These are phyloP conservation scores for Psilocybe cyanescens DNA, from an alignment of 768 basidiomycete species.

Conservation along the genomic window DNA sequence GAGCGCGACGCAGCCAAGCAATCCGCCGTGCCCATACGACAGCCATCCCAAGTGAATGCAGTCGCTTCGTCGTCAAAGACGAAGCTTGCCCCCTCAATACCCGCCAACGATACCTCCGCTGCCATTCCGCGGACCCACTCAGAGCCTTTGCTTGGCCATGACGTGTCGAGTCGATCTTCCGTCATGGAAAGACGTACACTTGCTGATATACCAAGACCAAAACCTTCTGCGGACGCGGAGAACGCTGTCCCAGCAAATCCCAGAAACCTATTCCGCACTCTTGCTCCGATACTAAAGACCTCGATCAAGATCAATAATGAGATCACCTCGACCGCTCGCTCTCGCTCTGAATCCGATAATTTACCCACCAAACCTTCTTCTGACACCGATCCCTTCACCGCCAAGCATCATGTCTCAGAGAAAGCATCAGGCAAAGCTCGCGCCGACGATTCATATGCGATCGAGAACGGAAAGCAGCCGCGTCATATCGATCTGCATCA, in stretches of 20 bases:
- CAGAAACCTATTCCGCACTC: not conserved
- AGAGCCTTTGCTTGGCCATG: not conserved
- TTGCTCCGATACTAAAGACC: not conserved
- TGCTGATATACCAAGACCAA: not conserved
- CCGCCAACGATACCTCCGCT: not conserved
- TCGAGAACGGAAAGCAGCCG: conserved; percentile 5
- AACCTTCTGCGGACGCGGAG: not conserved
- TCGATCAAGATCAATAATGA: not conserved
- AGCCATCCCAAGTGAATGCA: conserved; percentile 27
- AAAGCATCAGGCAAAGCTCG: conserved; percentile 14
- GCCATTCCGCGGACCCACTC: not conserved
- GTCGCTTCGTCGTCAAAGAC: conserved; percentile 33
- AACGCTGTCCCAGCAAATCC: not conserved
- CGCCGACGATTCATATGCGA: not conserved
- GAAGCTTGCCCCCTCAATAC: conserved; percentile 7
- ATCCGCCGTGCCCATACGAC: not conserved
- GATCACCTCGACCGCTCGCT: not conserved
- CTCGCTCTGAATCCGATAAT: not conserved
- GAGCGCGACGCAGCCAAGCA: not conserved
- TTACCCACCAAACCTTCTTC: conserved; percentile 5
- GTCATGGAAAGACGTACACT: not conserved
- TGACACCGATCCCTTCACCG: conserved; percentile 19
- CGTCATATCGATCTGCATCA: conserved; percentile 19
- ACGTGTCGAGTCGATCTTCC: not conserved
- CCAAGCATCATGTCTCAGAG: not conserved